phyloP scores from a whole-genome alignment of 306 rosid genomes.

The Astragalus glycyphyllos region DNA sequence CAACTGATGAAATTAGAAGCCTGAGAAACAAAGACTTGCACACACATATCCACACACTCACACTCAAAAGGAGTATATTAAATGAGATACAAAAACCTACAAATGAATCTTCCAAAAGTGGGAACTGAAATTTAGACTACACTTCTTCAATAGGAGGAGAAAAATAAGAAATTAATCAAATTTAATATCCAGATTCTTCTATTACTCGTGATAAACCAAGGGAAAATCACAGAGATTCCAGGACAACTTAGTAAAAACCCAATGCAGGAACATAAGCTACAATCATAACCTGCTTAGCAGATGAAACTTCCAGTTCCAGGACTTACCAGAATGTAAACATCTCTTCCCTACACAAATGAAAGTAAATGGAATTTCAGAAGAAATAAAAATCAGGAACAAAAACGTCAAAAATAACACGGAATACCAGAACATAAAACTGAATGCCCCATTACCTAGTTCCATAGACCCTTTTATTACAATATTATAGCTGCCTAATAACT shows the following conservation, averaged over 20 bases:
- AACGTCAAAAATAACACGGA: constrained; percentile 21
- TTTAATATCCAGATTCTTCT: constrained; percentile 28
- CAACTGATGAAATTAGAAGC: constrained; percentile 4
- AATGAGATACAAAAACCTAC: constrained; percentile 2
- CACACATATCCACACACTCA: not conserved
- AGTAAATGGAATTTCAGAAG: constrained; percentile 43
- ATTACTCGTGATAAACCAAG: constrained; percentile 19
- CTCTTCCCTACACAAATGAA: constrained; percentile 79
- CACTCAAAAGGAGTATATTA: constrained; percentile 1
- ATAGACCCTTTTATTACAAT: too few relatives aligned
- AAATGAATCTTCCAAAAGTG: constrained; percentile 19
- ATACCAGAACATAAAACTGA: too few relatives aligned
- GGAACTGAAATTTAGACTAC: not conserved
- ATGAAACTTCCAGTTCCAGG: constrained; percentile 44
- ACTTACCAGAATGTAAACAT: constrained; percentile 89
- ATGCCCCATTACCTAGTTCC: too few relatives aligned
- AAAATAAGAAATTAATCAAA: constrained; percentile 17
- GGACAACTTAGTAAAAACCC: constrained; percentile 23
- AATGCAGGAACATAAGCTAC: constrained; percentile 31
- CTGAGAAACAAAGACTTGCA: constrained; percentile 6
- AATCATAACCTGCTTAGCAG: constrained; percentile 37
- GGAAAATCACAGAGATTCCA: constrained; percentile 16
- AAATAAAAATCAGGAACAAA: constrained; percentile 8
- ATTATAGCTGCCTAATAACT: too few relatives aligned
- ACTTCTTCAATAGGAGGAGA: constrained; percentile 12